Evolutionary conservation across 2,329 filamentous ascomycete genomes (phyloP).

Genomic region (Beauveria brongniartii): DNA sequence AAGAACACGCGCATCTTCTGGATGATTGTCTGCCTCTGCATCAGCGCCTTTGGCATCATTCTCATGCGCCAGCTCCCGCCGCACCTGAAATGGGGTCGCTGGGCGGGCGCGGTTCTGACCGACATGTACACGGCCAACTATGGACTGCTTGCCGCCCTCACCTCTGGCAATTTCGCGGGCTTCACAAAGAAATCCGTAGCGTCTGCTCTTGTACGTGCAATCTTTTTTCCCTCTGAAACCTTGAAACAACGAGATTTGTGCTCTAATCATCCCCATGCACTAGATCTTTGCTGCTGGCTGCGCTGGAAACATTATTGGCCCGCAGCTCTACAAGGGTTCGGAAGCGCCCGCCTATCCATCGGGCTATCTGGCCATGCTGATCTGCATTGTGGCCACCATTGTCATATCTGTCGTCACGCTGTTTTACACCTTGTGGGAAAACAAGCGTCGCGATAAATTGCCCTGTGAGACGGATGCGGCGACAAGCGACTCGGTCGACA

Average conservation of each 20-base stretch:
- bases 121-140: constrained; percentile 7
- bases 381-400: constrained; percentile 38
- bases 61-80: constrained; percentile 16
- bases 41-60: constrained; percentile 16
- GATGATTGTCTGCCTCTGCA: constrained; percentile 17
- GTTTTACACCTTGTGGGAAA: background rate
- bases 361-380: constrained; percentile 53
- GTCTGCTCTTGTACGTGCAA: constrained; percentile 36
- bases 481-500: constrained; percentile 22
- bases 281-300: constrained; percentile 49
- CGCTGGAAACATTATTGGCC: constrained; percentile 52
- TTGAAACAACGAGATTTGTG: no score
- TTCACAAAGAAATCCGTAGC: constrained; percentile 53
- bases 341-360: constrained; percentile 54
- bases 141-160: constrained; percentile 42
- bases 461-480: constrained; percentile 43
- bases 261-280: background rate
- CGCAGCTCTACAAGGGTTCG: constrained; percentile 48
- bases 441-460: constrained; percentile 8
- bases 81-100: constrained; percentile 8
- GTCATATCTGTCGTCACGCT: constrained; percentile 38
- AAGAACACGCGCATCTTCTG: constrained; percentile 20
- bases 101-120: background rate
- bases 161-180: constrained; percentile 49
- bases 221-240: no score